Conservation (phyloP, 1,284 basidiomycete genomes). For the Ceratobasidium papillatum region DNA sequence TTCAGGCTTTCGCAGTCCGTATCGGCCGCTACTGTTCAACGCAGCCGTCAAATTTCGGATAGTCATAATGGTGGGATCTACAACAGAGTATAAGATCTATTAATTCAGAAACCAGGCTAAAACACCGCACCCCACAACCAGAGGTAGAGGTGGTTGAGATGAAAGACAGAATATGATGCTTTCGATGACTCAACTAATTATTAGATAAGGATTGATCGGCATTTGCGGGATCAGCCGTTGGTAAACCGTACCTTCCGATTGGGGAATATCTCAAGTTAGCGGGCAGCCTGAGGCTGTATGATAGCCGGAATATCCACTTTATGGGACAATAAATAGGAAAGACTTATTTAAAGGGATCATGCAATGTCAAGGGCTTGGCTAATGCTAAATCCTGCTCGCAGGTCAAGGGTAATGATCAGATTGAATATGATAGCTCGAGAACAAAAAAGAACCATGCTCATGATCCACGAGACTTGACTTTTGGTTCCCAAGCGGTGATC, state of each 20-base stretch:
- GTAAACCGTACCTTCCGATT: not conserved
- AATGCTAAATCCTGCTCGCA: not conserved
- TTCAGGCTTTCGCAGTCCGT: conserved; percentile 77
- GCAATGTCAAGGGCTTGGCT: not conserved
- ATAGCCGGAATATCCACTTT: too few relatives aligned
- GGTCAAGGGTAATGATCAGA: not conserved
- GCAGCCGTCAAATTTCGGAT: conserved; percentile 48
- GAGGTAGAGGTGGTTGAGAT: not conserved
- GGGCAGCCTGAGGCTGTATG: too few relatives aligned
- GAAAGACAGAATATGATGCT: not conserved
- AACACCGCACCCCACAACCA: not conserved
- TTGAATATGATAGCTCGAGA: conserved; percentile 2
- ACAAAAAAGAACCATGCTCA: not conserved
- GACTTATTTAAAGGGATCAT: not conserved
- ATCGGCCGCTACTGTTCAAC: conserved; percentile 68
- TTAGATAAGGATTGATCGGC: conserved; percentile 6
- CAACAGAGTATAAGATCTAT: not conserved
- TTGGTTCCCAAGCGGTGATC: conserved; percentile 84
- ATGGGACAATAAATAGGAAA: too few relatives aligned
- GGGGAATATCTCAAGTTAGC: not conserved
- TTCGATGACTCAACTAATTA: not conserved
- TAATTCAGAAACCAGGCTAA: not conserved
- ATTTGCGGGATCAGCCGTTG: not conserved
- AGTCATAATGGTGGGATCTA: not conserved
- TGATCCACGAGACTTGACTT: conserved; percentile 61